These are phyloP conservation scores for Cenchrus purpureus DNA, from an alignment of 176 grass and related monocot species.

Conservation along the genomic window DNA sequence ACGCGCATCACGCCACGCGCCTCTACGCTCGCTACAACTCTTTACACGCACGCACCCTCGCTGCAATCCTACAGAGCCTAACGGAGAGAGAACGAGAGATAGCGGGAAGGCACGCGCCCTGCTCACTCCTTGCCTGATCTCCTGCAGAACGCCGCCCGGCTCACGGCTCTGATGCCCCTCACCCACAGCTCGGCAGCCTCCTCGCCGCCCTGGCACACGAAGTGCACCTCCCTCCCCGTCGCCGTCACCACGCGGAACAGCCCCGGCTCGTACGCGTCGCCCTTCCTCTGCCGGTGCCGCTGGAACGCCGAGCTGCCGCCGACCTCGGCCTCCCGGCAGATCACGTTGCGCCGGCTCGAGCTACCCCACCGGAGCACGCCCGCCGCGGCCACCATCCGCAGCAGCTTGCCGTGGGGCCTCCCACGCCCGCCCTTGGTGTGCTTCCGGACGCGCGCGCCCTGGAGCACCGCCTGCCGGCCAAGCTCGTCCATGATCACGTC, in stretches of 20 bases:
- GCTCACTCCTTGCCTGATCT: slow-evolving; percentile 33
- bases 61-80: slow-evolving; percentile 51
- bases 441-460: slow-evolving; percentile 66
- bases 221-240: slow-evolving; percentile 88
- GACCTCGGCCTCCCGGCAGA: slow-evolving; percentile 76
- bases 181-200: slow-evolving; percentile 90
- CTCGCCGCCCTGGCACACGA: slow-evolving; percentile 77
- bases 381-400: slow-evolving; percentile 62
- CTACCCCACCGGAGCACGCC: slow-evolving; percentile 87
- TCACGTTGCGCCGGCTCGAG: slow-evolving; percentile 64
- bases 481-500: slow-evolving; percentile 83
- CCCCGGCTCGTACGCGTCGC: slow-evolving; percentile 63
- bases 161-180: slow-evolving; percentile 77
- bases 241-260: slow-evolving; percentile 85
- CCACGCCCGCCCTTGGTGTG: slow-evolving; percentile 87
- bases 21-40: slow-evolving; percentile 36
- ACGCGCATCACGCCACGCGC: no score
- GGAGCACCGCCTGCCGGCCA: slow-evolving; percentile 58
- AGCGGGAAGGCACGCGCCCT: not conserved
- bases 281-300: slow-evolving; percentile 55
- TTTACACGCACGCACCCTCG: slow-evolving; percentile 42
- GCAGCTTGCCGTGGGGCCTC: slow-evolving; percentile 64
- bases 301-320: slow-evolving; percentile 81
- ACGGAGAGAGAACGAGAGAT: not conserved
- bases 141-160: slow-evolving; percentile 52